Evolutionary conservation across 192 early-diverging fungal genomes (phyloP), one percentile per base, ranked within the genome.

Genomic region (Ambispora gerdemannii): DNA sequence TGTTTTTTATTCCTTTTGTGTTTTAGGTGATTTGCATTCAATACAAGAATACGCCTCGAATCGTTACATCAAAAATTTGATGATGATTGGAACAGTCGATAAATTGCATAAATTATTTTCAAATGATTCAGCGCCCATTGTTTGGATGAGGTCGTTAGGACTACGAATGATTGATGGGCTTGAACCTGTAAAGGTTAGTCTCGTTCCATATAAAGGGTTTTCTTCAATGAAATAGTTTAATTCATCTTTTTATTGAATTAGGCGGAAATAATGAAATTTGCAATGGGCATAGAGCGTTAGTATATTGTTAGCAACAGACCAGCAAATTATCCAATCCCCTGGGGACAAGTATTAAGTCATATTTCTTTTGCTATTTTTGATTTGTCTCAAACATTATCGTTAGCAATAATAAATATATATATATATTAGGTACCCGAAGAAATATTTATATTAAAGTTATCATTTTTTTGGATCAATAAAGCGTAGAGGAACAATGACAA

Each of bases 71-170:
- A 85, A 86, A 4, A 95, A 93, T 73, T 72, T 94, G 34, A 88
- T 86, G 17, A 95, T 96, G 94, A 77, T 95, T 66, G 85, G 88
- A 8, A 85, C 89, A 3, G 83, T 91, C 4, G 94, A 98, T 77
- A 87, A 88, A 72, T 70, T 95, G 19, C 90, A 91, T 60, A 83
- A 86, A 33, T 63, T 95, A 61, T 98, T 95, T 81, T 75, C 85
- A 15, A 86, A 89, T 0, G 87, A 87, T 30, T 76, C 77, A 34
- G 76, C 67, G 1, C 84, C 88, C 0, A 72, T 92, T 25, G 88
- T 86, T 7, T 84, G 81, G 78, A 77, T 84, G 28, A 83, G 95
- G 49, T 89, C 91, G 2, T 73, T 92, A 32, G 92, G 89, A 4
- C 74, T 95, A 65, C 81, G 88, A 58, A 75, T 84, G 3, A 81